phyloP scores from a whole-genome alignment of 805 yeast genomes.

The Barnettozyma siamensis region DNA sequence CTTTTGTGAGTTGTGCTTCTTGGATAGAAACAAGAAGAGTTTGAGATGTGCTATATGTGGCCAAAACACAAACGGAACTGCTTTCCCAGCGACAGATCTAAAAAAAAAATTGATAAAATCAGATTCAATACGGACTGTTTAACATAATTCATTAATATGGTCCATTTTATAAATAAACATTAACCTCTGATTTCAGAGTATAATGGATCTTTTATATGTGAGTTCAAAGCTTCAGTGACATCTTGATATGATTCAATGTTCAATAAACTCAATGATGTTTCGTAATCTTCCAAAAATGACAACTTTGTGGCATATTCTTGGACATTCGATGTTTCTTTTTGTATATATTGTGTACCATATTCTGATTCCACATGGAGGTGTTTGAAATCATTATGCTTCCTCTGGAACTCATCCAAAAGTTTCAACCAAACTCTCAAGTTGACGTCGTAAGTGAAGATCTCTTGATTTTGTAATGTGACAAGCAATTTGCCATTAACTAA shows the following conservation, averaged over 20 bases:
- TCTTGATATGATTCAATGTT: constrained; percentile 1
- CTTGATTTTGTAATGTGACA: constrained; percentile 33
- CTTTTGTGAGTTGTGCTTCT: constrained; percentile 59
- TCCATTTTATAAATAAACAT: not conserved
- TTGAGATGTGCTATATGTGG: constrained; percentile 54
- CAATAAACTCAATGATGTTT: constrained; percentile 7
- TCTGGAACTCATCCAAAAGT: constrained; percentile 32
- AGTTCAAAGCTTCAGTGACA: constrained; percentile 1
- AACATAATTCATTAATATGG: not conserved
- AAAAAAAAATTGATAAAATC: constrained; percentile 20
- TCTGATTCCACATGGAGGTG: constrained; percentile 16
- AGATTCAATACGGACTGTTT: not conserved
- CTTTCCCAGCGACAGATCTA: constrained; percentile 43
- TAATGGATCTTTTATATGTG: constrained; percentile 1
- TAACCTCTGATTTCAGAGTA: constrained; percentile 6
- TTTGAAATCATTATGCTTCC: constrained; percentile 11
- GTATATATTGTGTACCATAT: not conserved
- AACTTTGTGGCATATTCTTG: constrained; percentile 11
- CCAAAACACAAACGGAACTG: constrained; percentile 54
- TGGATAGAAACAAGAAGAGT: constrained; percentile 37
- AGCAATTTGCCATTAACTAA: constrained; percentile 36
- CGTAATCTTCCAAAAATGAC: constrained; percentile 18
- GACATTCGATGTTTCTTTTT: not conserved
- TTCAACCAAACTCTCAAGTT: constrained; percentile 43
- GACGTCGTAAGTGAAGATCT: constrained; percentile 38